Evolutionary conservation across 805 yeast species (phyloP), one percentile per base, ranked within the genome.

Genomic region (Candida sonorensis): DNA sequence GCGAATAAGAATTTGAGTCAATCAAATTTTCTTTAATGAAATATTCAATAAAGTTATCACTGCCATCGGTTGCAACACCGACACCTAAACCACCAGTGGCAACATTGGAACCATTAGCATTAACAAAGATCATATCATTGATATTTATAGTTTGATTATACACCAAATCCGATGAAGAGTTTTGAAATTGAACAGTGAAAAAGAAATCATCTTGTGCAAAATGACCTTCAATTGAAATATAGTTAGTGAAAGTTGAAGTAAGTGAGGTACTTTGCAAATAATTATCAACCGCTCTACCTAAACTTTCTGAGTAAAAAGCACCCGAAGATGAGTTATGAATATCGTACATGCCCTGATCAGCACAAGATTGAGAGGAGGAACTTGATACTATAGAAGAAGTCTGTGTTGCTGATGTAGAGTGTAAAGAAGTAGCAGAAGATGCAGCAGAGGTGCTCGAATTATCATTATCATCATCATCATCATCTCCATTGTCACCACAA

Each of bases 31-130:
- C 32, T 1, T 47, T 38, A 4, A 45, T 55, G 33, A 72, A 44
- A 4, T 45, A 31, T 5, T 59, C 51, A 15, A 72, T 43, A 25
- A 71, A 54, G 42, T 41, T 55, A 42, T 26, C 45, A 36, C 30
- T 27, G 2, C 47, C 43, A 22, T 46, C 45, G 3, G 42, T 37
- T 10, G 40, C 26, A 4, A 65, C 60, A n/a, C 68, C 66, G 2
- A 72, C 38, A 6, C 77, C 78, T 7, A 73, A 40, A 0, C 67
- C 66, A 19, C 77, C 78, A 10, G 55, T 46, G 5, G 50, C 36
- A 14, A 57, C 56, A 32, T 49, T 45, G 1, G 72, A 53, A n/a
- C 47, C 46, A 36, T 65, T 61, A 0, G 63, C 61, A 27, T 44
- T 41, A 10, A 69, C 36, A 38, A 73, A 71, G 0, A 59, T 51